These are phyloP conservation scores for Aspergillus tubingensis DNA, from an alignment of 2,329 filamentous ascomycete genomes.

Conservation along the genomic window DNA sequence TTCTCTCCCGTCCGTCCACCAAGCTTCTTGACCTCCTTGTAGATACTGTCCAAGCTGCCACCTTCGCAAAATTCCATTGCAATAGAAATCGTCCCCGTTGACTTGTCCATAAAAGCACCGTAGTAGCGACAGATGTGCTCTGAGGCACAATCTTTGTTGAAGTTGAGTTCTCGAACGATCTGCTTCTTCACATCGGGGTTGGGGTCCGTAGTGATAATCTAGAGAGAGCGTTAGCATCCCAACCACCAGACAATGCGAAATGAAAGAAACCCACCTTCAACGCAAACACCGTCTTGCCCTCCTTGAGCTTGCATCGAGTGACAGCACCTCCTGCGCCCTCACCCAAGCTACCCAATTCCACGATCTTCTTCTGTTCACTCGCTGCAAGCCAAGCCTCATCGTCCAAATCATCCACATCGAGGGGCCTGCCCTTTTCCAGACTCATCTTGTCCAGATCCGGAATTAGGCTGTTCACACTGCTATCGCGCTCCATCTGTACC, in stretches of 20 bases:
- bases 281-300: constrained; percentile 91
- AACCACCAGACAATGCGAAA: neutral
- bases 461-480: constrained; percentile 74
- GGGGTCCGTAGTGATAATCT: constrained; percentile 98
- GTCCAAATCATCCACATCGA: constrained; percentile 93
- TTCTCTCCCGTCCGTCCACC: constrained; percentile 95
- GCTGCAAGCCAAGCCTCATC: constrained; percentile 95
- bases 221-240: constrained; percentile 20
- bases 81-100: constrained; percentile 96
- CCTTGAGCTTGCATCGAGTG: constrained; percentile 84
- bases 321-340: constrained; percentile 96
- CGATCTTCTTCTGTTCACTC: constrained; percentile 81
- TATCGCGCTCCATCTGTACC: constrained; percentile 77
- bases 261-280: constrained; percentile 69
- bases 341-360: constrained; percentile 84
- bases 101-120: constrained; percentile 91
- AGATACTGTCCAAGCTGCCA: constrained; percentile 92
- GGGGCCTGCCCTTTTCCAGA: constrained; percentile 75
- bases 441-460: constrained; percentile 77
- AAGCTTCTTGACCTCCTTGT: constrained; percentile 93
- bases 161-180: constrained; percentile 91
- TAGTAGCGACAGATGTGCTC: constrained; percentile 98
- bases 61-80: constrained; percentile 99
- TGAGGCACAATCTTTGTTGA: constrained; percentile 96
- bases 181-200: constrained; percentile 98